A percentile compares a stretch with the other conserved stretches of the same genome.
Conservation (phyloP, 2,329 filamentous ascomycete species). For the Phialophora chinensis region DNA sequence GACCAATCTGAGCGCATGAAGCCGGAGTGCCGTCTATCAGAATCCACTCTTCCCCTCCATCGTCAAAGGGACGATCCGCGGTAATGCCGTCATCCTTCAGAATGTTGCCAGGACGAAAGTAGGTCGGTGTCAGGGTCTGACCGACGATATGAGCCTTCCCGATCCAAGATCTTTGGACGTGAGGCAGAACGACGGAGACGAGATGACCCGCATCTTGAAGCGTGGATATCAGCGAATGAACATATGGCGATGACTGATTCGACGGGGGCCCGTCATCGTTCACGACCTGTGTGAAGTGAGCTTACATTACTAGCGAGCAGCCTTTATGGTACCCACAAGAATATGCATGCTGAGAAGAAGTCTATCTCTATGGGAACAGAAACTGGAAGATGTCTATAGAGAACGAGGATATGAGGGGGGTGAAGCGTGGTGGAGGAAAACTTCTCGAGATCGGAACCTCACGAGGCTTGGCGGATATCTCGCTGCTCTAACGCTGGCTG, state of each 20-base stretch:
- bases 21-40: constrained; percentile 82
- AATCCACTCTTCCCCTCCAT: constrained; percentile 75
- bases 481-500: background rate
- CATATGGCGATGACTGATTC: constrained; percentile 77
- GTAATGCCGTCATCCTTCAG: constrained; percentile 70
- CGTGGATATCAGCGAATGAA: constrained; percentile 73
- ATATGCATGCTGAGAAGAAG: constrained; percentile 55
- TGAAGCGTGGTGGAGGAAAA: background rate
- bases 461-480: background rate
- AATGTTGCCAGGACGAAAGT: constrained; percentile 73
- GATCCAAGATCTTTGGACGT: constrained; percentile 95
- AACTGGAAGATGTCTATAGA: constrained; percentile 9
- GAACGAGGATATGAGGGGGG: background rate
- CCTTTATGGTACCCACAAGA: constrained; percentile 46
- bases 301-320: constrained; percentile 14
- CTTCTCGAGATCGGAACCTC: background rate
- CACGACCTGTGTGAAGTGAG: constrained; percentile 46
- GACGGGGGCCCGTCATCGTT: constrained; percentile 86
- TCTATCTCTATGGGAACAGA: constrained; percentile 2
- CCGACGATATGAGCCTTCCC: constrained; percentile 97
- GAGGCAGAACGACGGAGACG: constrained; percentile 90
- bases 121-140: constrained; percentile 80
- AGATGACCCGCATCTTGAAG: constrained; percentile 76
- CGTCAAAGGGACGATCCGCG: constrained; percentile 62
- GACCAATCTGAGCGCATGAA: constrained; percentile 79